phyloP scores from a whole-genome alignment of 1,139 yeast species.

The Geotrichum restrictum region DNA sequence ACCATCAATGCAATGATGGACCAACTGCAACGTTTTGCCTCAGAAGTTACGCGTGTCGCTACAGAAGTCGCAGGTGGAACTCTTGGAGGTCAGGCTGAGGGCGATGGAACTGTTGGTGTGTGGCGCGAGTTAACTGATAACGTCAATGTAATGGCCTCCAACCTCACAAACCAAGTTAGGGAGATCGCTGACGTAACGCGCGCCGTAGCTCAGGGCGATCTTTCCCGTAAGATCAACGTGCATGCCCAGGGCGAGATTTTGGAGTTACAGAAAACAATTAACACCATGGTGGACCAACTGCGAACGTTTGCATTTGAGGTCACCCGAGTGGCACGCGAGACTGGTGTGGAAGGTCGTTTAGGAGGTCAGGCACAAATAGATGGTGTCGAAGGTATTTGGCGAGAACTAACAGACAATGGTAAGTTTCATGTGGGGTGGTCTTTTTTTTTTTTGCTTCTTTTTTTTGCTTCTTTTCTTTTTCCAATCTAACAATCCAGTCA shows the following conservation, averaged over 20 bases:
- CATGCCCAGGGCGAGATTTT: conserved; percentile 82
- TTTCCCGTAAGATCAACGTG: conserved; percentile 71
- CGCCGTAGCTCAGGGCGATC: conserved; percentile 77
- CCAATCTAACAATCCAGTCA: conserved; percentile 53
- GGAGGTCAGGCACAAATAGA: conserved; percentile 87
- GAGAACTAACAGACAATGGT: conserved; percentile 77
- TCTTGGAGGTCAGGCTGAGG: conserved; percentile 82
- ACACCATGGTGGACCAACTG: conserved; percentile 84
- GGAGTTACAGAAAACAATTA: conserved; percentile 73
- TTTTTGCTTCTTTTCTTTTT: conserved; percentile 30
- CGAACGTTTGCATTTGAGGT: conserved; percentile 86
- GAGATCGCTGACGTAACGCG: conserved; percentile 87
- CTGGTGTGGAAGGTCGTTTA: conserved; percentile 80
- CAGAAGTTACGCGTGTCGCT: conserved; percentile 79
- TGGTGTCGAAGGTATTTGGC: conserved; percentile 86
- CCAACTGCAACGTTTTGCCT: conserved; percentile 75
- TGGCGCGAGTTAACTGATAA: conserved; percentile 83
- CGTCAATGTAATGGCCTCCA: conserved; percentile 82
- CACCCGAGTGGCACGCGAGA: conserved; percentile 82
- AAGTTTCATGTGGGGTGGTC: conserved; percentile 14
- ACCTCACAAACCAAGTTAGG: conserved; percentile 76
- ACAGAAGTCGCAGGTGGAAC: conserved; percentile 88
- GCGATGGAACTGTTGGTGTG: conserved; percentile 77
- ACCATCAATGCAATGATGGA: conserved; percentile 87
- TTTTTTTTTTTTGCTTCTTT: too few relatives aligned